Evolutionary conservation across 768 basidiomycete genomes (phyloP), one percentile per base, ranked within the genome.

Genomic region (Pleurotus cornucopiae): DNA sequence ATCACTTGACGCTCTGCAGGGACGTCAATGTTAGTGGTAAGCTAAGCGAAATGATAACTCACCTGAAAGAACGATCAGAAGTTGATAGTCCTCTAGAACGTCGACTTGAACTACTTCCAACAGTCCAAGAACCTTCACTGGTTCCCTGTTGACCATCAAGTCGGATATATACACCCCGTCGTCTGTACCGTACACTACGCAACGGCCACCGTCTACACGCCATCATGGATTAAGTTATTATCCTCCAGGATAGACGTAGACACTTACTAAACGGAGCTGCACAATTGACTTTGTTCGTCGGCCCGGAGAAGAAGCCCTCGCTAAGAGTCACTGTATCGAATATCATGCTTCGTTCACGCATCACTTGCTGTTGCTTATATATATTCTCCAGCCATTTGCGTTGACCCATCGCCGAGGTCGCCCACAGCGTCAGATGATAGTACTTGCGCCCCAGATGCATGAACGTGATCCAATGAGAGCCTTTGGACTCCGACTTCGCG

Each of bases 31-130:
- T 16, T n/a, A 12, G 16, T 21, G 3, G 21, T n/a, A 49, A 20
- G 14, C 21, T 11, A 47, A 30, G 49, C n/a, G 12, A 2, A 23
- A 46, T 5, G 3, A 49, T 39, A 26, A 69, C 78, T 38, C 56
- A 90, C 94, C 94, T n/a, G 97, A 94, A n/a, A 99, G 82, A n/a
- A 98, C 96, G 57, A 99, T 89, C 57, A 99, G 78, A 2, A 98
- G 79, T 63, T 95, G 90, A 66, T 95, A 97, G 56, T 97, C 94
- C 69, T 98, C 96, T 55, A 99, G 78, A 6, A 99, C 89, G 62
- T 98, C 97, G 6, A 99, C 89, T 73, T 99, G 97, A 1, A 88
- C 81, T 13, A 99, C 96, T 61, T 96, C 93, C 43, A 89, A 76
- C 21, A 98, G 71, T 11, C 88, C 88, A 57, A 99, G 77, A 25